phyloP scores from a whole-genome alignment of 2,329 filamentous ascomycete genomes.

The Raffaelea albimanens region DNA sequence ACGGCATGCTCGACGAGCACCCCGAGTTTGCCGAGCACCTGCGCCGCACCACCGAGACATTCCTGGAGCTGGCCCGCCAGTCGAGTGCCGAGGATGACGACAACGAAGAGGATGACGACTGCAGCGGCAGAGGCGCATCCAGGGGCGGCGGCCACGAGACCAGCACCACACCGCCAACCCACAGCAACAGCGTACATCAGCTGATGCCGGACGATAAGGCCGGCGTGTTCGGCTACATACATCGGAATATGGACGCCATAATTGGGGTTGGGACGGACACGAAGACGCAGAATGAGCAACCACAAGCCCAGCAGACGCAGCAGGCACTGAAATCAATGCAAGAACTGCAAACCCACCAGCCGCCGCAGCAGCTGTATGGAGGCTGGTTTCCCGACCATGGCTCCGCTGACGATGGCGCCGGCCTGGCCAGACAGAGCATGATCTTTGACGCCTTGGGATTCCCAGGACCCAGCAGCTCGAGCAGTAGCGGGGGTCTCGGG shows the following conservation, averaged over 20 bases:
- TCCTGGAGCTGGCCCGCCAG: constrained; percentile 44
- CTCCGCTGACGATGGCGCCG: constrained; percentile 7
- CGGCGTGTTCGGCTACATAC: no score
- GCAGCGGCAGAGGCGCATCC: neutral
- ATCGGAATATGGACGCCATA: no score
- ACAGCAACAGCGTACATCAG: neutral
- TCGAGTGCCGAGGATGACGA: constrained; percentile 28
- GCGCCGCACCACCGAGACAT: constrained; percentile 45
- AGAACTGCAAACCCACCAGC: no score
- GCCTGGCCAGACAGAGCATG: constrained; percentile 26
- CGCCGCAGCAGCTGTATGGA: constrained; percentile 12
- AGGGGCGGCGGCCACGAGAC: neutral
- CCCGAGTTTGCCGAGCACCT: constrained; percentile 50
- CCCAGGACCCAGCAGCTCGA: no score
- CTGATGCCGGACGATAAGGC: no score
- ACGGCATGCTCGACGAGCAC: constrained; percentile 47
- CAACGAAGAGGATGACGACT: neutral
- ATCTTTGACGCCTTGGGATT: constrained; percentile 42
- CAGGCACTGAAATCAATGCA: no score
- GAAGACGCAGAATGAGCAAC: no score
- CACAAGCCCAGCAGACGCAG: no score
- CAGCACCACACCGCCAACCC: no score
- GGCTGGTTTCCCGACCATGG: constrained; percentile 19
- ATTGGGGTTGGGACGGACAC: no score
- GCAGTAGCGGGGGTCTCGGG: no score